Base-by-base conservation (phyloP, 352 stramenopile genomes). In the Blastocystis sp. region DNA sequence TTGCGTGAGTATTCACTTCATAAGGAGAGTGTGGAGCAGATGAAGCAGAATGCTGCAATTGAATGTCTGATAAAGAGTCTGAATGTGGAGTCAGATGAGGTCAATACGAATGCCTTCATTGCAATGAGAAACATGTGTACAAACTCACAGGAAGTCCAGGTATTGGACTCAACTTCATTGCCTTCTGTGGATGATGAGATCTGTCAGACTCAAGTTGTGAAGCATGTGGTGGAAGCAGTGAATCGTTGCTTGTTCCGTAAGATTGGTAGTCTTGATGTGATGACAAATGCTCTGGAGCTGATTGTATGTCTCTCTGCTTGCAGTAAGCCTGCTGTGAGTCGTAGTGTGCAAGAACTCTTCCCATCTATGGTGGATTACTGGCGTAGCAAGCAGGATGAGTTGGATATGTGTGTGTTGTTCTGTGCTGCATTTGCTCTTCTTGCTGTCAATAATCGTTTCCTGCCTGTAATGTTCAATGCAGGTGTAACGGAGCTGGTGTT, bases 101-200 rank as follows among this genome's bases (percentile, higher is more conserved):
- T 83, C 43, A 66, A 83, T 49, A 66, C 21, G 24, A 83, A 66
- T 56, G 71, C 71, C 24, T 83, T 83, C 49, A 83, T 66, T 56
- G 71, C 71, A 27, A n/a, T 83, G 71, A 52, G 71, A 32, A 83
- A 83, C 49, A 63, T 83, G 71, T 83, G 71, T 49, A 83, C 71
- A 21, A 83, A 83, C 71, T 83, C 43, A 35, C 46, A 83, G 71
- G 71, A 83, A 27, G 71, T 83, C 51, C 51, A 83, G 24, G 71
- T 83, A 49, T 49, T 83, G 43, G 71, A 83, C 29, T 52, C 71
- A 35, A 83, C 71, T 14, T 83, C 71, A 56, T n/a, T 83, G 24
- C 71, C 71, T 21, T 65, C 71, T 32, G 71, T 83, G 43, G 58
- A 83, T 54, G 54, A 83, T 37, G 71, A 65, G n/a, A 42, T 83